These are phyloP conservation scores for Myotisia sp. DNA, from an alignment of 2,329 filamentous ascomycete genomes.

Conservation along the genomic window DNA sequence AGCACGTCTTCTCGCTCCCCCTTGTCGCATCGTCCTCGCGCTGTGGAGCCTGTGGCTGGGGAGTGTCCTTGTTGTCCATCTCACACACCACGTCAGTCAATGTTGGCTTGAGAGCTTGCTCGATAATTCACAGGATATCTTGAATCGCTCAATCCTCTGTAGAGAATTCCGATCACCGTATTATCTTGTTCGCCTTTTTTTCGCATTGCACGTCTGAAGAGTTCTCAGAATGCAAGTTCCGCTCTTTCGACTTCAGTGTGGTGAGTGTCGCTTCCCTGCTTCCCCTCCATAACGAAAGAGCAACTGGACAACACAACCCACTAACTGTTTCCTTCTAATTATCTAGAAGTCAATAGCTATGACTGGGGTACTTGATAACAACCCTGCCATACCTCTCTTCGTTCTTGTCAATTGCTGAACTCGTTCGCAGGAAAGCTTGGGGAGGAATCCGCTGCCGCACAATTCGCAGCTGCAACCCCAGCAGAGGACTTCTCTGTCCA, in stretches of 20 bases:
- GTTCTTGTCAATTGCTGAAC: slow-evolving; percentile 18
- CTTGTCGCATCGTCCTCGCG: too few relatives aligned
- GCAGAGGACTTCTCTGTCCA: slow-evolving; percentile 61
- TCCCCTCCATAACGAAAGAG: neutral
- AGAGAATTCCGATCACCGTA: too few relatives aligned
- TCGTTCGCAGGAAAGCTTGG: slow-evolving; percentile 60
- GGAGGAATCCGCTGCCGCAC: slow-evolving; percentile 70
- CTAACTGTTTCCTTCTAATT: neutral
- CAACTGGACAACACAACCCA: slow-evolving; percentile 3
- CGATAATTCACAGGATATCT: neutral
- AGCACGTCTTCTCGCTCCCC: too few relatives aligned
- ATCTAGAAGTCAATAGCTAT: slow-evolving; percentile 89
- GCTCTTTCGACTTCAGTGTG: slow-evolving; percentile 57
- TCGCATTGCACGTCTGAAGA: neutral
- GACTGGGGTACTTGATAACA: slow-evolving; percentile 61
- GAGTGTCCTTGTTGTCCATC: too few relatives aligned
- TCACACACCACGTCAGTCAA: neutral
- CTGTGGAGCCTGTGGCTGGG: neutral
- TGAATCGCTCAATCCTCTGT: too few relatives aligned
- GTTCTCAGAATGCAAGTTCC: slow-evolving; percentile 68
- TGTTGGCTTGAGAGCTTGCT: neutral
- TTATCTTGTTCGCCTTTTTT: neutral
- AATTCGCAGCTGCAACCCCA: slow-evolving; percentile 74
- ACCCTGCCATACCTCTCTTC: slow-evolving; percentile 19
- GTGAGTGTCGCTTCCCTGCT: slow-evolving; percentile 27